phyloP scores from a whole-genome alignment of 2,329 filamentous ascomycete genomes.

The Pseudomassariella vexata region DNA sequence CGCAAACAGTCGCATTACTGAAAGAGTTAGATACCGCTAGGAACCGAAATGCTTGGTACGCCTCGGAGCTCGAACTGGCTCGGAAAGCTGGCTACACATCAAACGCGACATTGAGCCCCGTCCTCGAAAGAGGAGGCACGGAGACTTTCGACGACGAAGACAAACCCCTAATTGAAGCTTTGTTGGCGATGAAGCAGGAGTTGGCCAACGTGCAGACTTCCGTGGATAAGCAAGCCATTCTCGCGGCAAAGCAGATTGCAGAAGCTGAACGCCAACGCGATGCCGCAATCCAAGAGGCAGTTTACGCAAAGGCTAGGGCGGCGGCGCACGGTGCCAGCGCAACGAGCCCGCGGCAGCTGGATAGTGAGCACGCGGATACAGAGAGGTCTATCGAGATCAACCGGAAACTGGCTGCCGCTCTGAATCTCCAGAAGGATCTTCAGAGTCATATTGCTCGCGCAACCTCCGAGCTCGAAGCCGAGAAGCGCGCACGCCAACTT shows the following conservation, averaged over 20 bases:
- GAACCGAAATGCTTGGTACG: slow-evolving; percentile 93
- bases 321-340: slow-evolving; percentile 69
- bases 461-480: slow-evolving; percentile 67
- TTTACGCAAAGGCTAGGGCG: slow-evolving; percentile 89
- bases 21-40: slow-evolving; percentile 83
- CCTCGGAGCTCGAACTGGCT: slow-evolving; percentile 87
- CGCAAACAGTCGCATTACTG: slow-evolving; percentile 66
- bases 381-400: slow-evolving; percentile 71
- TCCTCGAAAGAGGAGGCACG: slow-evolving; percentile 68
- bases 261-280: slow-evolving; percentile 94
- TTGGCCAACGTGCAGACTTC: slow-evolving; percentile 83
- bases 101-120: slow-evolving; percentile 62
- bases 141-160: slow-evolving; percentile 90
- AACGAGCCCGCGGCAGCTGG: slow-evolving; percentile 52
- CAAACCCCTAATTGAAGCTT: slow-evolving; percentile 82
- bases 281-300: slow-evolving; percentile 87
- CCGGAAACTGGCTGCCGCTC: slow-evolving; percentile 73
- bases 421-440: slow-evolving; percentile 76
- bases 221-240: slow-evolving; percentile 79
- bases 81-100: slow-evolving; percentile 83
- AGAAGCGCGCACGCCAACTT: slow-evolving; percentile 73
- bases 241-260: slow-evolving; percentile 83
- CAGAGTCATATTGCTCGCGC: slow-evolving; percentile 67
- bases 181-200: slow-evolving; percentile 86
- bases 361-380: slow-evolving; percentile 48